phyloP scores from a whole-genome alignment of 2,329 filamentous ascomycete genomes.

The Stachybotrys chlorohalonatus region DNA sequence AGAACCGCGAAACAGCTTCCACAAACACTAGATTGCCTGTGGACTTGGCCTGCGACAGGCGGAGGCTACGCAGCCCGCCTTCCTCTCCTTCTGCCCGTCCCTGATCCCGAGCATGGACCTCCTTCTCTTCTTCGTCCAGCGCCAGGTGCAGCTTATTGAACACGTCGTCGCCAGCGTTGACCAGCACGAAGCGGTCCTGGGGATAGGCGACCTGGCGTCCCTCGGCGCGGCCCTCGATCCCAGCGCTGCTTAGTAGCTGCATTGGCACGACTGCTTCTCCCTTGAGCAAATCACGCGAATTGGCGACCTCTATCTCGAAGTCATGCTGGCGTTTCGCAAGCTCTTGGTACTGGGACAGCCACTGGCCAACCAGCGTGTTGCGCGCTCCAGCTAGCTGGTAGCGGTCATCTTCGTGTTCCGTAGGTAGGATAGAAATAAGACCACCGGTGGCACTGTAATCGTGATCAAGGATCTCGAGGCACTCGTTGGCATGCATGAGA shows the following conservation, averaged over 20 bases:
- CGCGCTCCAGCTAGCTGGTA: constrained; percentile 33
- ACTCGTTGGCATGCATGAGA: constrained; percentile 48
- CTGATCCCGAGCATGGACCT: constrained; percentile 23
- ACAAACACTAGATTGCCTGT: constrained; percentile 37
- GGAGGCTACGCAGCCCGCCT: constrained; percentile 14
- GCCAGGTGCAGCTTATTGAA: constrained; percentile 34
- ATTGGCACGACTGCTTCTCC: constrained; percentile 40
- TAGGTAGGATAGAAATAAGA: constrained; percentile 44
- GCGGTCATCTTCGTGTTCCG: constrained; percentile 21
- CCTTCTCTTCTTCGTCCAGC: constrained; percentile 36
- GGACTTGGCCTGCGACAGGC: constrained; percentile 18
- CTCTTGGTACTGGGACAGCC: constrained; percentile 44
- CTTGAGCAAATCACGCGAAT: constrained; percentile 38
- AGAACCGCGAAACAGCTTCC: constrained; percentile 42
- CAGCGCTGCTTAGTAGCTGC: constrained; percentile 42
- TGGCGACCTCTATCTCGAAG: constrained; percentile 44
- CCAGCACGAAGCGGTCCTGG: constrained; percentile 47
- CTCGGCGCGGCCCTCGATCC: constrained; percentile 38
- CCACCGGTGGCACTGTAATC: constrained; percentile 48
- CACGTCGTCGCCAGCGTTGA: constrained; percentile 44
- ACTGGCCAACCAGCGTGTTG: constrained; percentile 46
- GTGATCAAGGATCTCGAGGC: constrained; percentile 51
- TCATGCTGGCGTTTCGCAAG: constrained; percentile 47
- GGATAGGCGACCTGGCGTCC: constrained; percentile 44
- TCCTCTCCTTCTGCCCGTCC: constrained; percentile 12